Base-by-base conservation (phyloP, 1,284 basidiomycete genomes). In the Vanrija humicola region DNA sequence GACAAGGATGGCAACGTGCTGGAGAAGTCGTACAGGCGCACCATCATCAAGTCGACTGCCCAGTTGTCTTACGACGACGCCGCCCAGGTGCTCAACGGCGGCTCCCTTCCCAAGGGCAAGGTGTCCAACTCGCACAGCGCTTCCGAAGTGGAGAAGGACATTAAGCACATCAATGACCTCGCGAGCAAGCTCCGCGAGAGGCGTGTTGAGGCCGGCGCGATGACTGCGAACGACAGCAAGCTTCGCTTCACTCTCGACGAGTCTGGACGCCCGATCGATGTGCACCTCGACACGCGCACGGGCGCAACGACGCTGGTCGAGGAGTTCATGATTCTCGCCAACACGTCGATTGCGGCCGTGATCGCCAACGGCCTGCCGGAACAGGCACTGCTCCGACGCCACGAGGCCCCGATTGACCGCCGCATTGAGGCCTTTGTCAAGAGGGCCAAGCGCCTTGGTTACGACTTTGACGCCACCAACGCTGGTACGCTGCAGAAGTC, bases 301-400 rank as follows among this genome's bases (percentile, higher is more conserved):
- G 87, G 93, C 54, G 87, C 94, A 8, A 86, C 94, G 64, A 80
- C 82, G 44, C 76, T 98, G 28, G 83, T 98, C 43, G 90, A 98
- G 76, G 96, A 93, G 88, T 94, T 95, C 77, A 98, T 98, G 91
- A 78, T 98, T 7, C 81, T 93, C 55, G 86, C 90, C 61, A 98
- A 98, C 73, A 86, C 86, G 40, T 81, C 91, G 7, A 89, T 95
- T 34, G 93, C 95, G 6, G 89, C 93, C 68, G 87, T 94, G 69
- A 86, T 98, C 64, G 95, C 93, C 21, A 87, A 92, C 38, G 87
- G 92, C 62, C 82, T 98, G 43, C 93, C 95, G 38, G 95, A 98
- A 70, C 90, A 97, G 72, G 90, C 95, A 18, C 82, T 99, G 29
- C 84, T 98, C 44, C 86, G 94, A 56, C 88, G 95, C 52, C 94